A percentile compares a stretch with the other conserved stretches of the same genome.
Conservation (phyloP, 106 monocot species). For the Apostasia ramifera region DNA sequence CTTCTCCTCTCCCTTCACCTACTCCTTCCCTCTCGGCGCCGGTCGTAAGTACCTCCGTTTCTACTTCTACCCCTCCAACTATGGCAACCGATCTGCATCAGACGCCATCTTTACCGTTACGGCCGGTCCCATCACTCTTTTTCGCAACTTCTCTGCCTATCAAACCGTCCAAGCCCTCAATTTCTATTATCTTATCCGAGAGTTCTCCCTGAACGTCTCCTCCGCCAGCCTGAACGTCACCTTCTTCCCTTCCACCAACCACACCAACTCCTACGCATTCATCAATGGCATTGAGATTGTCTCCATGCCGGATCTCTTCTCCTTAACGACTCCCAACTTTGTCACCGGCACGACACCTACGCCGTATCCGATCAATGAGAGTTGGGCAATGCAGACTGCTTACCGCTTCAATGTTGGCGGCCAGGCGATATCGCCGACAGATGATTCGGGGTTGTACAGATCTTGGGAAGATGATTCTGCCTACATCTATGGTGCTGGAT, state of each 20-base stretch:
- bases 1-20: conserved; percentile 45
- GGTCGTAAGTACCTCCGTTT: conserved; percentile 59
- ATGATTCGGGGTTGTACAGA: conserved; percentile 36
- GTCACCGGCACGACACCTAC: neutral
- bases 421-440: conserved; percentile 20
- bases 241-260: conserved; percentile 30
- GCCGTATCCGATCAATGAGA: conserved; percentile 17
- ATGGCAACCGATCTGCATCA: conserved; percentile 16
- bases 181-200: conserved; percentile 27
- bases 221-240: conserved; percentile 31
- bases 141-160: conserved; percentile 48
- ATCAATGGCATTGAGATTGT: conserved; percentile 67
- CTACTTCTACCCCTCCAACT: conserved; percentile 35
- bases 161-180: conserved; percentile 50
- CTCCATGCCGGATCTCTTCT: conserved; percentile 45
- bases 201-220: conserved; percentile 43
- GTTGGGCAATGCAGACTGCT: conserved; percentile 33
- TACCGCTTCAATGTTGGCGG: conserved; percentile 68
- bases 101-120: conserved; percentile 47
- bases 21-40: conserved; percentile 50
- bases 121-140: conserved; percentile 31
- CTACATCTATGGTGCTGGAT: conserved; percentile 26
- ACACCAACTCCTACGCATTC: conserved; percentile 39
- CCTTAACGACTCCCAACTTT: neutral
- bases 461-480: conserved; percentile 33